phyloP scores from a whole-genome alignment of 202 grass and related monocot genomes.

The Brachypodium distachyon region DNA sequence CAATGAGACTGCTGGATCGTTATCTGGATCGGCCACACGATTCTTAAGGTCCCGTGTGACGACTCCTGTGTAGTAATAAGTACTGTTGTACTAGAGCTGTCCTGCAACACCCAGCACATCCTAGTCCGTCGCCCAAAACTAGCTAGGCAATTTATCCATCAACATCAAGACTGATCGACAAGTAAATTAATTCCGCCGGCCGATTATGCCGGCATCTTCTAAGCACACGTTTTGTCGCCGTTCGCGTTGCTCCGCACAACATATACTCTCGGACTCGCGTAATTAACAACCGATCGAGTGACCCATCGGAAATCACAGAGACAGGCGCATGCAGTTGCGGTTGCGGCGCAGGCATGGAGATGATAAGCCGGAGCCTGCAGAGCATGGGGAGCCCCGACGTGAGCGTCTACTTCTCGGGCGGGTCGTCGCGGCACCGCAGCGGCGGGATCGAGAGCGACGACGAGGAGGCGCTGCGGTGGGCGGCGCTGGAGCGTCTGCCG shows the following conservation, averaged over 20 bases:
- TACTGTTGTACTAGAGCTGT: neutral
- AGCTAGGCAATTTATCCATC: neutral
- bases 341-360: slow-evolving; percentile 23
- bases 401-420: slow-evolving; percentile 36
- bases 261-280: neutral
- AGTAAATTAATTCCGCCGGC: neutral
- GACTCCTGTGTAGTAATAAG: no score
- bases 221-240: neutral
- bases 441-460: slow-evolving; percentile 46
- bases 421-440: slow-evolving; percentile 27
- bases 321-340: neutral
- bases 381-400: slow-evolving; percentile 42
- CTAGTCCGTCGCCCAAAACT: neutral
- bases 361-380: slow-evolving; percentile 39
- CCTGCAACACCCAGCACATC: neutral
- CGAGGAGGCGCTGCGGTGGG: slow-evolving; percentile 77
- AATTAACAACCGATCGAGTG: neutral
- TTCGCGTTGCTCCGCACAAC: neutral
- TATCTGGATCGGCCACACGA: no score
- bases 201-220: slow-evolving; percentile 2
- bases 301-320: neutral
- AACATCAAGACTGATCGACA: neutral
- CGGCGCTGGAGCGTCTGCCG: slow-evolving; percentile 72
- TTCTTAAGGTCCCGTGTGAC: neutral
- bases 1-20: no score